Base-by-base conservation (phyloP, 2,329 filamentous ascomycete genomes). In the Tolypocladium endophyticum region DNA sequence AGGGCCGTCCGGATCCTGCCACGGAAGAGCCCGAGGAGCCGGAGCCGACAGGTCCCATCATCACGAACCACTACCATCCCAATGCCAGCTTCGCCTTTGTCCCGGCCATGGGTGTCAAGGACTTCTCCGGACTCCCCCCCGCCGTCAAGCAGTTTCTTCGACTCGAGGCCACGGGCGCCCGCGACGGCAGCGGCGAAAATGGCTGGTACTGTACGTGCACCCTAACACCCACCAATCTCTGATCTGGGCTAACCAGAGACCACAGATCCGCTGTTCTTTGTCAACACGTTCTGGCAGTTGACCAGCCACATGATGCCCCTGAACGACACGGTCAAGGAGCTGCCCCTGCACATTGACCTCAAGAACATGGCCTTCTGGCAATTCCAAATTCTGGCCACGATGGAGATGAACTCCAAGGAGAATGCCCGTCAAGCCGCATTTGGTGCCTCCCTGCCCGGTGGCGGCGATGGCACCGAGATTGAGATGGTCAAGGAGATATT, bases 271-370 rank as follows among this genome's bases (percentile, higher is more conserved):
- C 84, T 97, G 53, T 76, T 97, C 45, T 99, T 91, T 71, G 79
- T 94, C 70, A 99, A 99, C 76, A 95, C 89, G 4, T 99, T 99
- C 76, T 99, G 94, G 94, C 93, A 97, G 75, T 81, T 99, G 64
- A 90, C 84, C 71, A 87, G 82, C 63, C 91, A 97, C 67, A 97
- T 97, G 93, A 90, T 83, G 28, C 82, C 92, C 65, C 79, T 99
- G 57, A 99, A 99, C 72, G 88, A 90, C 20, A 97, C 94, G 0
- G 89, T 96, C 66, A 87, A 85, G 68, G 85, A 84, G 28, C 78
- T 96, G 33, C 91, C 92, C 3, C 78, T 97, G 63, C 89, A 91
- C 62, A 87, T 97, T 63, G 87, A 92, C 61, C 79, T 97, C 38
- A 87, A 87, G 74, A 94, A 94, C 73, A 77, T 95, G 68, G 82